Evolutionary conservation across 129 eudicot genomes (phyloP).

Genomic region (Escallonia rubra): DNA sequence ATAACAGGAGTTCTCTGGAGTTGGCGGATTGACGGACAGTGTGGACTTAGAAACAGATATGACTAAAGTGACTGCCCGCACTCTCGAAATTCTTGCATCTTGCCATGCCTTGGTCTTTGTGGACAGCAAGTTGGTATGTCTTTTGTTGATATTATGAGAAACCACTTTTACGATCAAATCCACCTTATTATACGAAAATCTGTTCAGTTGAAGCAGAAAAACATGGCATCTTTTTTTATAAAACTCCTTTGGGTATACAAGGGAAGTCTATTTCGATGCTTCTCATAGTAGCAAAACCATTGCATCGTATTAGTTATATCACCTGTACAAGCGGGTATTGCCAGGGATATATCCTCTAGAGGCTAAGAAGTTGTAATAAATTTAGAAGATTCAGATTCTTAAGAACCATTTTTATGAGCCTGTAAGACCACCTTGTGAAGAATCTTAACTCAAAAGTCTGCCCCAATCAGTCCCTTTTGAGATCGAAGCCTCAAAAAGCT

Average conservation of each 20-base stretch:
- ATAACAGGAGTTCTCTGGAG: constrained; percentile 81
- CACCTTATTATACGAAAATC: too few species aligned
- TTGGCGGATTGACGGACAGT: constrained; percentile 76
- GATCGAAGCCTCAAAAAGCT: constrained; percentile 3
- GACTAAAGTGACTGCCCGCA: constrained; percentile 73
- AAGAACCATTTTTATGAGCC: background rate
- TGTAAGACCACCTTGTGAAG: background rate
- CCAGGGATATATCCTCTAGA: too few species aligned
- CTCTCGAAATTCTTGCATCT: constrained; percentile 92
- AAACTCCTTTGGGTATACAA: too few species aligned
- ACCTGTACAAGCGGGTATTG: too few species aligned
- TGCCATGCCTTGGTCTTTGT: constrained; percentile 98
- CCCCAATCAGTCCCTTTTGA: background rate
- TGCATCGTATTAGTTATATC: too few species aligned
- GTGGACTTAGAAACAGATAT: constrained; percentile 62
- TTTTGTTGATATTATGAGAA: background rate
- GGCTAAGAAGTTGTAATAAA: too few species aligned
- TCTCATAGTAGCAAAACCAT: too few species aligned
- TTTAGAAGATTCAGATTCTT: too few species aligned
- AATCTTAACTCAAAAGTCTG: background rate
- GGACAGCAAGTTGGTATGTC: constrained; percentile 92
- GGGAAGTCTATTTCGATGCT: too few species aligned
- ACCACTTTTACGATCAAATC: too few species aligned
- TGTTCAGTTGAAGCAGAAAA: too few species aligned
- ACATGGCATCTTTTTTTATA: too few species aligned